Evolutionary conservation across 1,284 basidiomycete genomes (phyloP), one percentile per base, ranked within the genome.

Genomic region (Macrocystidia cucumis): DNA sequence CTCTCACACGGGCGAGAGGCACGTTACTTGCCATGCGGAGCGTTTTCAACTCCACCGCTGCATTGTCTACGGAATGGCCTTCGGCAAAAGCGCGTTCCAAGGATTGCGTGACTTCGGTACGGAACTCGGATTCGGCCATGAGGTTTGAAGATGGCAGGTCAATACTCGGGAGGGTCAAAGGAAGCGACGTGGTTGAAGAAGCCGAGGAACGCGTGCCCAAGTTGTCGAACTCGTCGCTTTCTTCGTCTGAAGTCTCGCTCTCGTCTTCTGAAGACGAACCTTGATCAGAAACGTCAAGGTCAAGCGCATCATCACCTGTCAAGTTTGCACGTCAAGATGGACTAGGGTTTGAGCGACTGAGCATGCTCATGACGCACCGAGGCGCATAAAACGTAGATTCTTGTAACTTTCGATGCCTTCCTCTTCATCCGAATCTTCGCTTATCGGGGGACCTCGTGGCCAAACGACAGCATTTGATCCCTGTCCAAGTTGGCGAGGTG

Each of bases 1-100:
- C 80, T 35, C 84, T 72, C 30, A 95, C 90, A 42, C 77, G 71
- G 12, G 68, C 67, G 17, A 91, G 69, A 3, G 85, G 72, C 29
- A 93, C 91, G 52, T 95, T 95, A 46, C 79, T 85, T 27, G 91
- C 89, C 91, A 95, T 95, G 30, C 91, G 80, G 35, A 95, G 71
- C 34, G 91, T 95, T 67, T 93, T 95, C 46, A 95, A 72, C 54
- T 95, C 91, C 47, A 95, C 89, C 0, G 88, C 73, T 1, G 91
- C 90, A 59, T 95, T 91, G 49, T 93, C 91, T 34, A 92, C 77
- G 3, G 84, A 86, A 61, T 95, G 91, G 1, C 74, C 79, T 58
- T 95, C 91, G n/a, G 78, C 69, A 55, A 92, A 92, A 14, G 91
- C 91, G 39, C 91, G 83, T 40, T 89, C 85, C 32, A 95, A 70